Conservation (phyloP, 345 rosid species). For the Adansonia digitata region DNA sequence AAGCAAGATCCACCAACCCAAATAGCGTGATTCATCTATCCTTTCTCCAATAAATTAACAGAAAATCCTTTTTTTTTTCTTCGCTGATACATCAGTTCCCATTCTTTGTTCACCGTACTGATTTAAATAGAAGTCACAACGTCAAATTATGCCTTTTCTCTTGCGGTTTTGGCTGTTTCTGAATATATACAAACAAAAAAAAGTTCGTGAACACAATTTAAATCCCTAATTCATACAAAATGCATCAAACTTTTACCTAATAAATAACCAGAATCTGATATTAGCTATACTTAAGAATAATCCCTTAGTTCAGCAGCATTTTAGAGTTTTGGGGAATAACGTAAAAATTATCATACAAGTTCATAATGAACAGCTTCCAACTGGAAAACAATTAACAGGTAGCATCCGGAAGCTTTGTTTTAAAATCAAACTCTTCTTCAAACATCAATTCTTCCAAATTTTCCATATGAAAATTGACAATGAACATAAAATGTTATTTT, state of each 20-base stretch:
- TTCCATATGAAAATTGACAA: slow-evolving; percentile 29
- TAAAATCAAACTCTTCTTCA: slow-evolving; percentile 28
- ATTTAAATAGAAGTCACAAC: no score
- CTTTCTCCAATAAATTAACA: no score
- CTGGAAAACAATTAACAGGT: slow-evolving; percentile 14
- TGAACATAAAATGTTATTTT: slow-evolving; percentile 28
- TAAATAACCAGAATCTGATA: not conserved
- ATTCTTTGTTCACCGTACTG: no score
- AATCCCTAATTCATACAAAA: not conserved
- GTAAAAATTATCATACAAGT: slow-evolving; percentile 26
- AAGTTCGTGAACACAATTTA: no score
- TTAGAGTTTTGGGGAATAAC: slow-evolving; percentile 3
- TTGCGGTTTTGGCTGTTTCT: no score
- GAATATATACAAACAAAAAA: no score
- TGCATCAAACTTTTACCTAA: not conserved
- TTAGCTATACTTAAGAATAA: not conserved
- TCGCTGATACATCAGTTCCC: no score
- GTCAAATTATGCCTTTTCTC: no score
- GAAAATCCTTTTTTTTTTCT: no score
- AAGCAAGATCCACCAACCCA: no score
- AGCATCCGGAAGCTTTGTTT: slow-evolving; percentile 27
- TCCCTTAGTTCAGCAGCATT: slow-evolving; percentile 10
- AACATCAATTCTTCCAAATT: slow-evolving; percentile 36
- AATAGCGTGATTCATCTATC: no score
- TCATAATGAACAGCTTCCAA: slow-evolving; percentile 27